Conservation (phyloP, 2,329 filamentous ascomycete species). For the Anthostomella pinea region DNA sequence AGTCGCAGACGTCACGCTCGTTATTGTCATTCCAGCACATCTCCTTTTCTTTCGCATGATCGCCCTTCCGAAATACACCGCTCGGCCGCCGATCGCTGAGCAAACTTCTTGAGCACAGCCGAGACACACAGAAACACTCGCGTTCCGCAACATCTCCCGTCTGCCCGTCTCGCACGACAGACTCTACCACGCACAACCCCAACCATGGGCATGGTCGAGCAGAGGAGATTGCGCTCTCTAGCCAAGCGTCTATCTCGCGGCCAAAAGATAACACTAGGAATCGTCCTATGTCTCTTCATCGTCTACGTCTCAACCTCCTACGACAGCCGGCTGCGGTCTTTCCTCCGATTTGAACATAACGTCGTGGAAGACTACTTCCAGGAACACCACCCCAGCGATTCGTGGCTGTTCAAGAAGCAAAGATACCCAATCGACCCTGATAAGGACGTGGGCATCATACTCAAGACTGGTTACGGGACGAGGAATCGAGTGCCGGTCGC, state of each 20-base stretch:
- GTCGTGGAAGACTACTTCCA: conserved; percentile 29
- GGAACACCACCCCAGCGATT: conserved; percentile 33
- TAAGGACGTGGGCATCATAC: conserved; percentile 47
- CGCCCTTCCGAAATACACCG: no score
- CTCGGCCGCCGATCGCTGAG: no score
- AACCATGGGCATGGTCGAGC: conserved; percentile 26
- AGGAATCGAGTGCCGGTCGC: conserved; percentile 45
- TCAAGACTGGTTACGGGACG: conserved; percentile 58
- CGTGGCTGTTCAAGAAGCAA: conserved; percentile 40
- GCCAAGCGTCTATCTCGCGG: conserved; percentile 25
- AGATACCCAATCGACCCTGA: conserved; percentile 42
- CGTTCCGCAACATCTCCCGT: no score
- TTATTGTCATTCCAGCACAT: no score
- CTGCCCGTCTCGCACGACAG: not conserved
- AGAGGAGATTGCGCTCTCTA: conserved; percentile 26
- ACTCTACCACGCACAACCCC: not conserved
- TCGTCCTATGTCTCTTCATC: conserved; percentile 26
- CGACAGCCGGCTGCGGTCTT: conserved; percentile 28
- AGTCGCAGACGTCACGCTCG: no score
- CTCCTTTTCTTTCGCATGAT: no score
- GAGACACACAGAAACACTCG: no score
- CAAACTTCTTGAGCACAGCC: no score
- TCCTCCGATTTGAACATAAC: conserved; percentile 30
- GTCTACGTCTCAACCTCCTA: conserved; percentile 29
- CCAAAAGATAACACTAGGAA: conserved; percentile 26